Percentiles rank a stretch among this genome's conserved stretches.
These are phyloP conservation scores for Populus alba DNA, from an alignment of 345 rosid genomes.

Conservation along the genomic window DNA sequence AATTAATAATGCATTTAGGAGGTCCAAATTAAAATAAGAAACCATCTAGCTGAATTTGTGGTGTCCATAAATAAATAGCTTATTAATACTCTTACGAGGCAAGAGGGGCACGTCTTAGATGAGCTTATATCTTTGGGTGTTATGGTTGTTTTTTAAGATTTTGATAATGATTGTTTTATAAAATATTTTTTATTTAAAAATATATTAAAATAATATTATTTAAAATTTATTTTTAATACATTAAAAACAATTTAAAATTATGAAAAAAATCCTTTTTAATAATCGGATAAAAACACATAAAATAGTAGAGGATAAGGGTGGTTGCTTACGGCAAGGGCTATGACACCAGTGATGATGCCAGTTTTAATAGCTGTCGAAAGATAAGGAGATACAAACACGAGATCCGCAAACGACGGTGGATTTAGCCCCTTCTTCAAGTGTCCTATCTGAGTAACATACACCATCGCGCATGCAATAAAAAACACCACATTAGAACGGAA, in stretches of 20 bases:
- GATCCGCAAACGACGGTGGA: conserved; percentile 63
- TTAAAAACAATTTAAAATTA: too few relatives aligned
- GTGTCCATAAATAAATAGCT: too few relatives aligned
- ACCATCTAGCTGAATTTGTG: too few relatives aligned
- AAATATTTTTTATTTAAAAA: too few relatives aligned
- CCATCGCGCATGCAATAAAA: not conserved
- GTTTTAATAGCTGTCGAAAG: conserved; percentile 60
- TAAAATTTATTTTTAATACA: too few relatives aligned
- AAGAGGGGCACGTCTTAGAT: not conserved
- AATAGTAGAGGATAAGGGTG: not conserved
- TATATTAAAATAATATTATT: too few relatives aligned
- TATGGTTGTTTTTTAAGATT: too few relatives aligned
- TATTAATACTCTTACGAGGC: not conserved
- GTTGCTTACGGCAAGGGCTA: conserved; percentile 80
- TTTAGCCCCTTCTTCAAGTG: conserved; percentile 77
- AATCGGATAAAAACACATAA: not conserved
- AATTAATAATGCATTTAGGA: too few relatives aligned
- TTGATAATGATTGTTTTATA: too few relatives aligned
- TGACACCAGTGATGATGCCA: conserved; percentile 78
- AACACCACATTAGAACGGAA: not conserved
- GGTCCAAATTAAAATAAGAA: too few relatives aligned
- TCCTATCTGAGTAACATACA: conserved; percentile 57
- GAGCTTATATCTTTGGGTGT: not conserved
- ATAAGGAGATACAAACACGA: conserved; percentile 65
- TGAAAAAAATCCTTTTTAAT: too few relatives aligned